A percentile compares a stretch with the other conserved stretches of the same genome.
Conservation (phyloP, 768 basidiomycete genomes). For the Leccinellum rugosiceps region DNA sequence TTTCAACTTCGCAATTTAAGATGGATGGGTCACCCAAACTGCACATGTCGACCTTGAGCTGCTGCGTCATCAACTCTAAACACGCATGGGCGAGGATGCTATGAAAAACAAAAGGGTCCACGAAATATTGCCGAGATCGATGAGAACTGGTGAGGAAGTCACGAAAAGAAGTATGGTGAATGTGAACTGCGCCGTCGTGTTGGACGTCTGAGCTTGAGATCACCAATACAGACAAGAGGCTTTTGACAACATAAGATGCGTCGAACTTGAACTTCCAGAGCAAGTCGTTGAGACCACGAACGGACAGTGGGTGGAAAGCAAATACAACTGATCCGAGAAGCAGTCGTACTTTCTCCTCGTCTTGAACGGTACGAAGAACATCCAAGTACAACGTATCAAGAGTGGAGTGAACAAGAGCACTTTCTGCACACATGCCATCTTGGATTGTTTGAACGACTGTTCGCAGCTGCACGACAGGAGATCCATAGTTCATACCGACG, state of each 20-base stretch:
- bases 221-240: constrained; percentile 15
- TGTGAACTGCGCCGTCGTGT: constrained; percentile 9
- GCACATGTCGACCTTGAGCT: constrained; percentile 16
- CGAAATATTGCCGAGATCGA: constrained; percentile 17
- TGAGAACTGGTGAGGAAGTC: constrained; percentile 15
- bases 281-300: constrained; percentile 9
- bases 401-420: constrained; percentile 8
- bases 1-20: constrained; percentile 12
- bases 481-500: constrained; percentile 11
- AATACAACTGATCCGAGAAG: constrained; percentile 14
- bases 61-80: constrained; percentile 13
- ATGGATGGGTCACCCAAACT: constrained; percentile 8
- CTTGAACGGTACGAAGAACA: constrained; percentile 8
- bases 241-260: constrained; percentile 7
- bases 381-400: constrained; percentile 17
- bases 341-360: constrained; percentile 7
- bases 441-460: constrained; percentile 9
- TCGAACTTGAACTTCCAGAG: constrained; percentile 8
- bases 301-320: constrained; percentile 14
- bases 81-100: constrained; percentile 11
- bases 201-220: constrained; percentile 4
- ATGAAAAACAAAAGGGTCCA: constrained; percentile 11
- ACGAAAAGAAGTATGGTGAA: constrained; percentile 23
- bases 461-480: constrained; percentile 9
- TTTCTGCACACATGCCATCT: not conserved